These are phyloP conservation scores for Aspergillus sp. DNA, from an alignment of 2,329 filamentous ascomycete genomes.

Conservation along the genomic window DNA sequence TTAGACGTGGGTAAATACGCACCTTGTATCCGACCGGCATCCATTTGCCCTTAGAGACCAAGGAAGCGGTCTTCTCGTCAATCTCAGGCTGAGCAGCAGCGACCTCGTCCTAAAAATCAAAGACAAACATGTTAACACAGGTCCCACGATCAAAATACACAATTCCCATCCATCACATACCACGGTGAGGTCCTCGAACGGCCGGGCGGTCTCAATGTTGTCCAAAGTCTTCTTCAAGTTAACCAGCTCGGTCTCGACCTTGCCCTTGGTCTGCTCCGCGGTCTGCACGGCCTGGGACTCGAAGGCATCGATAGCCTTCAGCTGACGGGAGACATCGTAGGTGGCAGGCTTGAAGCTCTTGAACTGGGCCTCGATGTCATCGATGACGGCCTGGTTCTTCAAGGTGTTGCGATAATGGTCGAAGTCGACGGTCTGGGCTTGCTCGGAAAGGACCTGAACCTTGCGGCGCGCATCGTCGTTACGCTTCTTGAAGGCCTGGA, in stretches of 20 bases:
- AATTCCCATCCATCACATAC: constrained; percentile 48
- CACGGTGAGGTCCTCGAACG: constrained; percentile 95
- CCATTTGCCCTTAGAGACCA: constrained; percentile 98
- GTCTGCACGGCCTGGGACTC: constrained; percentile 96
- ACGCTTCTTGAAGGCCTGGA: constrained; percentile 98
- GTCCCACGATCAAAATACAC: background rate
- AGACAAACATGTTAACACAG: background rate
- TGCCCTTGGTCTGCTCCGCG: constrained; percentile 90
- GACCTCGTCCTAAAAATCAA: constrained; percentile 69
- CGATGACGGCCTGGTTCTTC: constrained; percentile 91
- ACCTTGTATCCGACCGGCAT: constrained; percentile 98
- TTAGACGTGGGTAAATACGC: constrained; percentile 30
- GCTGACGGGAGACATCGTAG: constrained; percentile 86
- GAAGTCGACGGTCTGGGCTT: constrained; percentile 85
- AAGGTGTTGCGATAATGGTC: constrained; percentile 79
- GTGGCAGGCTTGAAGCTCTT: constrained; percentile 80
- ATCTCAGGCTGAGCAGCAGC: constrained; percentile 90
- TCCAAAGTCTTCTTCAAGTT: constrained; percentile 88
- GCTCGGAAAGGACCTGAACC: constrained; percentile 73
- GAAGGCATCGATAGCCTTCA: constrained; percentile 97
- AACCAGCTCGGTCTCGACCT: constrained; percentile 89
- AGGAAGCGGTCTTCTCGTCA: constrained; percentile 88
- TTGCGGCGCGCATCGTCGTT: constrained; percentile 98
- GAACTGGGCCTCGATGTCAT: constrained; percentile 97
- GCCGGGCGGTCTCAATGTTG: constrained; percentile 93